Base-by-base conservation (phyloP, 1,139 yeast genomes). In the Saccharomyces pastorianus region DNA sequence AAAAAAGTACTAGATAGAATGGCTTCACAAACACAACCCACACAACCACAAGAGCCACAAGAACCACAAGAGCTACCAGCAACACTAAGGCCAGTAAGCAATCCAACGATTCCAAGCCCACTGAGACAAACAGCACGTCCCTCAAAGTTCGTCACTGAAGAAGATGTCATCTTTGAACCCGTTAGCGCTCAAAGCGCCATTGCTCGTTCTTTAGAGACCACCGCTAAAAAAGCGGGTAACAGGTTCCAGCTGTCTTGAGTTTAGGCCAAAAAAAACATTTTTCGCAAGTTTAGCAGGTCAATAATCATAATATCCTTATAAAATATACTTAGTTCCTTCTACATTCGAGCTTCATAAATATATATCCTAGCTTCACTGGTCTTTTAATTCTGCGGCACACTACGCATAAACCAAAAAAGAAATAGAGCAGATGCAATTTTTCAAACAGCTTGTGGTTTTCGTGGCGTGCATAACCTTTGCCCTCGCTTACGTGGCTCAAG, bases 401-500 rank as follows among this genome's bases (percentile, higher is more conserved):
- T 9, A 38, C 25, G 25, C 23, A 38, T 38, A 38, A 6, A 8
- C 1, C 44, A 38, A 8, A 1, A 1, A 34, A 38, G 25, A 17
- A 17, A 38, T 13, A 11, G 44, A 38, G 44, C 25, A 17, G 44
- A 38, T 38, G 44, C 44, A 38, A 38, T 38, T 38, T n/a, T 38
- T 38, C 26, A 38, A 38, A 38, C 9, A 11, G 11, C 44, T 38
- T 38, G 44, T 7, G 25, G 53, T 53, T 23, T 27, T 56, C 31
- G 49, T 55, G 48, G 38, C 53, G 28, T 50, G 34, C 38, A 52
- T 55, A 49, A 34, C 53, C 29, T 59, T 57, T 13, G 48, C 56
- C 47, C 48, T 51, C 44, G 58, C 55, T 13, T 56, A 55, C 32
- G 59, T 58, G 51, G 59, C 56, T 5, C 60, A 59, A 29, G 51